These are phyloP conservation scores for Arbutus unedo DNA, from an alignment of 148 eudicot genomes.

Conservation along the genomic window DNA sequence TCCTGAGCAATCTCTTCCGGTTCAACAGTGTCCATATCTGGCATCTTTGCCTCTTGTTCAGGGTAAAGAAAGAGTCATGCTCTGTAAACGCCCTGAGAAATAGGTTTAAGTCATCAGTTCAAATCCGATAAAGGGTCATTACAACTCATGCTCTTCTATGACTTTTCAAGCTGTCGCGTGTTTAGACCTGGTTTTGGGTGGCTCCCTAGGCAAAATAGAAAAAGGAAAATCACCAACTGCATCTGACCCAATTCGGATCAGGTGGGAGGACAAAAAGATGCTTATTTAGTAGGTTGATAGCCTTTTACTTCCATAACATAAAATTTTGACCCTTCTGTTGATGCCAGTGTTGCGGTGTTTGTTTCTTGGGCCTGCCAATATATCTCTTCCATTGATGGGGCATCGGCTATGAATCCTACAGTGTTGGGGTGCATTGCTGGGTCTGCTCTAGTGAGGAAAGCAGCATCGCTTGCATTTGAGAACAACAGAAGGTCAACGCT, in stretches of 20 bases:
- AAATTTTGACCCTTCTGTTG: neutral
- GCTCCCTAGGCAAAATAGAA: neutral
- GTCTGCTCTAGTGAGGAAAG: conserved; percentile 71
- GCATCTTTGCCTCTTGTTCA: too few relatives aligned
- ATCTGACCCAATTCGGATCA: neutral
- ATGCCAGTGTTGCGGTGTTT: conserved; percentile 79
- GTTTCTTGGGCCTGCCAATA: conserved; percentile 76
- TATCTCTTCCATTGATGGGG: conserved; percentile 25
- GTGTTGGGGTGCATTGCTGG: conserved; percentile 84
- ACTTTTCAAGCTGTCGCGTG: neutral
- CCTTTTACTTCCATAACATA: neutral
- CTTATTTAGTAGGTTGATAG: neutral
- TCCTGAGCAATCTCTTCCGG: too few relatives aligned
- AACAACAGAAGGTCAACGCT: conserved; percentile 77
- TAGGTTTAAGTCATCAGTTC: too few relatives aligned
- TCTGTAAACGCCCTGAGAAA: too few relatives aligned
- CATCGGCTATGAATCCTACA: conserved; percentile 46
- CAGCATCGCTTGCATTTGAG: conserved; percentile 68
- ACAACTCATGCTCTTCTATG: neutral
- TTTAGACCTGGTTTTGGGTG: neutral
- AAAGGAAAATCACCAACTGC: neutral
- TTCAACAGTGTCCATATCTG: too few relatives aligned
- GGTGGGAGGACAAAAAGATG: neutral
- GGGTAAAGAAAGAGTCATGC: too few relatives aligned
- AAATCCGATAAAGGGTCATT: too few relatives aligned